Base-by-base conservation (phyloP, 2,329 filamentous ascomycete species). In the Bipolaris cookei region DNA sequence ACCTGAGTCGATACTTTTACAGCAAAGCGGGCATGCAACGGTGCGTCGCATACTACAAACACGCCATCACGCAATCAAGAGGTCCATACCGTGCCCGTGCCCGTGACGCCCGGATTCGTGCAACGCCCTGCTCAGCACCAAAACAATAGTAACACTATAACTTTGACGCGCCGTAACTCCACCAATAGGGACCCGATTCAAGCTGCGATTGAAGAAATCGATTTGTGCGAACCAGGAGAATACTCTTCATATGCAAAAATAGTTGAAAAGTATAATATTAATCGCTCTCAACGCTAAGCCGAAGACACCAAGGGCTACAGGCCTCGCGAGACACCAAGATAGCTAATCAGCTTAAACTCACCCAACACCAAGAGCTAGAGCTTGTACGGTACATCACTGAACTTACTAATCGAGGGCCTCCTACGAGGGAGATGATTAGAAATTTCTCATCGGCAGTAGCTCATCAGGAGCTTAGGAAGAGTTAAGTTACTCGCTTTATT, bases 21-120 rank as follows among this genome's bases (percentile, higher is more conserved):
- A 7, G 25, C 37, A n/a, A 5, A 43, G 16, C 4, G 0, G 23
- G 11, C 46, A 2, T 6, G 32, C 10, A n/a, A 32, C 46, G 18
- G 21, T 32, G 52, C 52, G 52, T 51, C 46, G 13, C 21, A 4
- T 41, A 14, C 13, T 28, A 53, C 46, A 54, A 54, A 23, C 64
- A 57, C 67, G 66, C 65, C 62, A 66, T 69, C 65, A 69, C 60
- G 59, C n/a, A n/a, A n/a, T n/a, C n/a, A n/a, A n/a, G n/a, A n/a
- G n/a, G n/a, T n/a, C n/a, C n/a, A n/a, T 28, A 28, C 25, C 25
- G 25, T 28, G 25, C 25, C 25, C 8, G 25, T 28, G 25, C 25
- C 4, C 25, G 25, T 8, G n/a, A n/a, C n/a, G n/a, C n/a, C n/a
- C n/a, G n/a, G n/a, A n/a, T n/a, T n/a, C n/a, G n/a, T n/a, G n/a